phyloP scores from a whole-genome alignment of 768 basidiomycete genomes.

The Mycena haematopus region DNA sequence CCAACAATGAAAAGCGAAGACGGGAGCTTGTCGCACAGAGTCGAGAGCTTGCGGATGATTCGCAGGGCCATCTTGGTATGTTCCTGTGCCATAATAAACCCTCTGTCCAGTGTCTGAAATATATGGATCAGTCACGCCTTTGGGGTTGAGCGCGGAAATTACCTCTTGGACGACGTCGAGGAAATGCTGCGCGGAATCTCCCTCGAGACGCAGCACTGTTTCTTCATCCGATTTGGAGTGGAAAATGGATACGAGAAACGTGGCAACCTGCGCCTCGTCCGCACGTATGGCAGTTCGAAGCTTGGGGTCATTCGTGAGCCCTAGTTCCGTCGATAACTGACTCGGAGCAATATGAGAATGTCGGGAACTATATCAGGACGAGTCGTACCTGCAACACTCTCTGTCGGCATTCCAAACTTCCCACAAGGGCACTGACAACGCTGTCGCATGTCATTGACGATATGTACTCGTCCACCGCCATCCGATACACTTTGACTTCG shows the following conservation, averaged over 20 bases:
- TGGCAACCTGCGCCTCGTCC: conserved; percentile 4
- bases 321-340: conserved; percentile 6
- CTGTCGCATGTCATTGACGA: conserved; percentile 4
- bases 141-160: neutral
- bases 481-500: neutral
- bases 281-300: neutral
- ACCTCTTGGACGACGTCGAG: conserved; percentile 17
- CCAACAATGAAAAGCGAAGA: conserved; percentile 26
- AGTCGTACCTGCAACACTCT: conserved; percentile 7
- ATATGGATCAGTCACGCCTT: neutral
- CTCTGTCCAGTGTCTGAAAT: conserved; percentile 6
- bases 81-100: neutral
- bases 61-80: conserved; percentile 19
- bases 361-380: neutral
- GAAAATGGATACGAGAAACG: conserved; percentile 3
- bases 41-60: conserved; percentile 27
- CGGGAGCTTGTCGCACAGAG: conserved; percentile 25
- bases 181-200: conserved; percentile 9
- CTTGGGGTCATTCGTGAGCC: conserved; percentile 4
- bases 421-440: conserved; percentile 6
- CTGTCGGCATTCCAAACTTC: conserved; percentile 16
- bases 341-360: neutral
- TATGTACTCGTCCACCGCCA: neutral
- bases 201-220: conserved; percentile 2
- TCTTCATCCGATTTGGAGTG: conserved; percentile 1